Conservation (phyloP, 345 rosid genomes). For the Brassica cretica region DNA sequence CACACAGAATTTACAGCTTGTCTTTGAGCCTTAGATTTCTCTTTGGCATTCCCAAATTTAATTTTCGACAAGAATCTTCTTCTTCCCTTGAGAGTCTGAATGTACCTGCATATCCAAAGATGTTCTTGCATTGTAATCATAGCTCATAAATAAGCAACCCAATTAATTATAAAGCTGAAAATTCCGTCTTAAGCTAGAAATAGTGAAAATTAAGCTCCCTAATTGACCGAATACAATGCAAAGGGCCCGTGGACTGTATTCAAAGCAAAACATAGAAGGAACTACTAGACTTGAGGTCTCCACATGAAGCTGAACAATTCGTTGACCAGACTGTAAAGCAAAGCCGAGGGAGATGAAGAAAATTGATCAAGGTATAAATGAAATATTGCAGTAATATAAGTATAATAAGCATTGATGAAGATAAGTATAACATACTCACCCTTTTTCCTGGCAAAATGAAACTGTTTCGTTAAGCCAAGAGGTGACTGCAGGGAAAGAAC, state of each 20-base stretch:
- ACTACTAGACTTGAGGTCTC: too few species aligned
- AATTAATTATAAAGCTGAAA: neutral
- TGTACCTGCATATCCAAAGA: slow-evolving; percentile 55
- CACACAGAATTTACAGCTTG: slow-evolving; percentile 98
- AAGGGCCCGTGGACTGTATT: neutral
- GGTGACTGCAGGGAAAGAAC: slow-evolving; percentile 78
- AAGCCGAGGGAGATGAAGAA: neutral
- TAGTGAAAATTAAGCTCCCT: too few species aligned
- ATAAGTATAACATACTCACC: slow-evolving; percentile 49
- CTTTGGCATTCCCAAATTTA: slow-evolving; percentile 75
- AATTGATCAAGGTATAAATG: neutral
- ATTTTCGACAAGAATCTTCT: slow-evolving; percentile 93
- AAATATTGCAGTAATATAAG: neutral
- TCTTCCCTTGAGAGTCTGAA: slow-evolving; percentile 88
- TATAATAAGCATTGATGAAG: neutral
- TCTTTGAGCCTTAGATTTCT: slow-evolving; percentile 89
- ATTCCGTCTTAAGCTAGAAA: too few species aligned
- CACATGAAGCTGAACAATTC: neutral
- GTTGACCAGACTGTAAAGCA: neutral
- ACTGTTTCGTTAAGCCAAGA: slow-evolving; percentile 78
- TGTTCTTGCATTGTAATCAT: neutral
- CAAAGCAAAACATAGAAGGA: neutral
- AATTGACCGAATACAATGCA: too few species aligned
- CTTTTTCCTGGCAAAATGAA: slow-evolving; percentile 68
- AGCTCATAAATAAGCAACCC: slow-evolving; percentile 3